Base-by-base conservation (phyloP, 345 rosid genomes). In the Sisymbrium irio region DNA sequence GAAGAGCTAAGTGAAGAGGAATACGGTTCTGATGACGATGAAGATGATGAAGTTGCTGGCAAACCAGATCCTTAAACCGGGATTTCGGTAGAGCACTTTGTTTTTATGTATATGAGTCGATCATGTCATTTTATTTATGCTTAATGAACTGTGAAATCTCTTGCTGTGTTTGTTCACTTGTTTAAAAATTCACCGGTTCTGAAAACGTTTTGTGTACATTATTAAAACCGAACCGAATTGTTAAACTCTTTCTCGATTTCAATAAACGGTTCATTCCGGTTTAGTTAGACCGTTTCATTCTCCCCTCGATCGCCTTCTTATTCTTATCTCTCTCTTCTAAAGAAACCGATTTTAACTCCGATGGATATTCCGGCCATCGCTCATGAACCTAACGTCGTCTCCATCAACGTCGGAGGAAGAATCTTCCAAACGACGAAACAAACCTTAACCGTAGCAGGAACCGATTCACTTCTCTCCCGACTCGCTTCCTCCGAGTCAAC, bases 1-100 rank as follows among this genome's bases (percentile, higher is more conserved):
- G 98, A 91, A 65, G 98, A 93, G 74, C 71, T 91, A 80, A 93
- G 91, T 15, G 96, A 86, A 75, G 96, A 85, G 28, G 98, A 93
- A 33, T 88, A 81, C 61, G 86, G 61, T 15, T 87, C 96, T 2
- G 87, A 84, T 39, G 92, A 91, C 7, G 92, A 90, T 5, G 81
- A 62, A 1, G 79, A 68, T 2, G 57, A 69, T 18, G 80, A 77
- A 63, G 73, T 93, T n/a, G 90, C 87, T 3, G 98, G 96, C 72
- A 83, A 90, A 83, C 88, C 88, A 18, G 96, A 90, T 81, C 97
- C 96, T 57, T 77, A 33, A 77, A 69, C 50, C 37, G 4, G 46
- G 70, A 28, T 69, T 22, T 68, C 62, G 60, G 53, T 62, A 22
- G n/a, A 20, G 8, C 3, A 7, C 67, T 53, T 71, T n/a, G n/a